Evolutionary conservation across 345 rosid species (phyloP).

Genomic region (Geranium brycei): DNA sequence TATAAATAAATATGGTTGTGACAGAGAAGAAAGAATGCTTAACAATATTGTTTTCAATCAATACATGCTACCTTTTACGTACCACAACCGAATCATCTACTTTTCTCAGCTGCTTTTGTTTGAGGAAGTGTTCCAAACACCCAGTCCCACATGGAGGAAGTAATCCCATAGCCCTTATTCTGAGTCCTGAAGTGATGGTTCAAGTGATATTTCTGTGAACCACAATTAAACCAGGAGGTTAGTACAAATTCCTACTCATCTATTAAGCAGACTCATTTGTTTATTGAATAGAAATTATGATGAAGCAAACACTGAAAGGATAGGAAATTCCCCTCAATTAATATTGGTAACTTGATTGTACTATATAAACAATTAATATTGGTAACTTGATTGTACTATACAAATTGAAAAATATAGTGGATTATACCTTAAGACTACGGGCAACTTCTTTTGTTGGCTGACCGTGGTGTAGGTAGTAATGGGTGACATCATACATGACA

Average conservation of each 20-base stretch:
- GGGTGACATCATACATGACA: constrained; percentile 79
- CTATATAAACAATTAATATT: background rate
- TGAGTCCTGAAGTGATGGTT: constrained; percentile 92
- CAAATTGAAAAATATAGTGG: background rate
- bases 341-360: background rate
- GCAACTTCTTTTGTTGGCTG: constrained; percentile 51
- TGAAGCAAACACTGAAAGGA: background rate
- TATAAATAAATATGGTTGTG: background rate
- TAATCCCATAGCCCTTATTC: constrained; percentile 77
- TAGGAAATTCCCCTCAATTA: background rate
- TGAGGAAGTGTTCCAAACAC: constrained; percentile 79
- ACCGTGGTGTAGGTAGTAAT: constrained; percentile 90
- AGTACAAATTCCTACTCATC: background rate
- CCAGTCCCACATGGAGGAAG: constrained; percentile 80
- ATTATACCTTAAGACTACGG: constrained; percentile 53
- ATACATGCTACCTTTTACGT: background rate
- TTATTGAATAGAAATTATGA: no score
- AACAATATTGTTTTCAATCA: background rate
- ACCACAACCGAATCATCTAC: constrained; percentile 1
- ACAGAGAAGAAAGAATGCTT: background rate
- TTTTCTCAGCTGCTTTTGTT: constrained; percentile 23
- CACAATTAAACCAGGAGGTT: background rate
- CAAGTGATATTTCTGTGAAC: constrained; percentile 75
- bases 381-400: background rate
- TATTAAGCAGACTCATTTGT: background rate